Conservation (phyloP, 129 eudicot genomes). For the Lonicera japonica region DNA sequence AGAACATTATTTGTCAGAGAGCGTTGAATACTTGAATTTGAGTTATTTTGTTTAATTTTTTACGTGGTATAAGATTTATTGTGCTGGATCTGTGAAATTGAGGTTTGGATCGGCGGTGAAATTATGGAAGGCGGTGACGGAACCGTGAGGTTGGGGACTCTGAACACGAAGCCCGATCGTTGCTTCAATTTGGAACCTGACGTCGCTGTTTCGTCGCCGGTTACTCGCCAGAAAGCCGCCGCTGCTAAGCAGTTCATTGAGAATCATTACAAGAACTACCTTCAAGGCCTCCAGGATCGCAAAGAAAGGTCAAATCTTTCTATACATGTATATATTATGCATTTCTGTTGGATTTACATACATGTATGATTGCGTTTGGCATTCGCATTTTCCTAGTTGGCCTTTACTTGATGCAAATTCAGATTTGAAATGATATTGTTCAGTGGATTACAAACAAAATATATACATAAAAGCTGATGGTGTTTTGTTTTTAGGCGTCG, state of each 20-base stretch:
- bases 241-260: slow-evolving; percentile 87
- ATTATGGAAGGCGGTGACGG: slow-evolving; percentile 55
- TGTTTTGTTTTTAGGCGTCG: slow-evolving; percentile 48
- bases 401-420: too few relatives aligned
- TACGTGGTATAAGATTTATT: too few relatives aligned
- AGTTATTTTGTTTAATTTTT: background rate
- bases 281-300: slow-evolving; percentile 88
- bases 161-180: slow-evolving; percentile 46
- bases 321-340: background rate
- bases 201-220: slow-evolving; percentile 75
- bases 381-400: too few relatives aligned
- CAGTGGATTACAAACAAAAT: too few relatives aligned
- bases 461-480: slow-evolving; percentile 10
- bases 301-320: slow-evolving; percentile 45
- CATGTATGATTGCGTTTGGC: too few relatives aligned
- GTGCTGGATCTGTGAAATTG: slow-evolving; percentile 11
- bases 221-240: slow-evolving; percentile 78
- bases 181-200: slow-evolving; percentile 60
- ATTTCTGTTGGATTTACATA: background rate
- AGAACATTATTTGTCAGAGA: too few relatives aligned
- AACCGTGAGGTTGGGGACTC: slow-evolving; percentile 31
- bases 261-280: slow-evolving; percentile 83
- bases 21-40: too few relatives aligned
- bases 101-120: background rate
- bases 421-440: too few relatives aligned